A percentile compares a stretch with the other conserved stretches of the same genome.
Conservation (phyloP, 192 early-diverging fungal genomes). For the Helicostylum pulchrum region DNA sequence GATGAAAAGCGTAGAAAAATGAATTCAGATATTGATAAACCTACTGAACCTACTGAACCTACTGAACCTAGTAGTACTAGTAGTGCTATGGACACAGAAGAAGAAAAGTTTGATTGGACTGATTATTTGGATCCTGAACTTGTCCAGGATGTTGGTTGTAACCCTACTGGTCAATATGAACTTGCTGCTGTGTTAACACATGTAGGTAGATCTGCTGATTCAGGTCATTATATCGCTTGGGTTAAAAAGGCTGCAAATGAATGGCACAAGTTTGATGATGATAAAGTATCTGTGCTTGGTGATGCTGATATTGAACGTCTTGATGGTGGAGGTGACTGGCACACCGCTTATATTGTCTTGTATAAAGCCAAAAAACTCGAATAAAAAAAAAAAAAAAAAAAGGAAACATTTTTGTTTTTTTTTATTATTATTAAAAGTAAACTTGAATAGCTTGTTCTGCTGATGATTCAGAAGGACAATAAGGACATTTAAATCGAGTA, state of each 20-base stretch:
- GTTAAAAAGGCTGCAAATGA: conserved; percentile 67
- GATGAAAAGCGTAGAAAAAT: conserved; percentile 40
- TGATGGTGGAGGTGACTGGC: conserved; percentile 88
- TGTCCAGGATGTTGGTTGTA: conserved; percentile 76
- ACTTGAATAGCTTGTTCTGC: conserved; percentile 73
- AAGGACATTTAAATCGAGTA: conserved; percentile 92
- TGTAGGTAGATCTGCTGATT: conserved; percentile 89
- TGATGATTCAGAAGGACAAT: conserved; percentile 89
- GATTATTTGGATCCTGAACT: conserved; percentile 67
- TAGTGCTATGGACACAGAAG: conserved; percentile 2
- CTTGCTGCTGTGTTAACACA: conserved; percentile 93
- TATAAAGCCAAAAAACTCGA: conserved; percentile 77
- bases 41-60: too few species aligned
- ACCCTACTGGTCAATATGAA: conserved; percentile 89
- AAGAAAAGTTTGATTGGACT: conserved; percentile 30
- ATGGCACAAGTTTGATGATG: conserved; percentile 95
- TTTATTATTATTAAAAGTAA: conserved; percentile 60
- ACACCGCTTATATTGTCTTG: conserved; percentile 85
- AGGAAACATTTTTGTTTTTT: conserved; percentile 3
- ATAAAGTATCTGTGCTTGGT: conserved; percentile 81
- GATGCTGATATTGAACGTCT: conserved; percentile 88
- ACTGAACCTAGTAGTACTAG: conserved; percentile 17
- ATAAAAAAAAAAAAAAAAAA: conserved; percentile 13
- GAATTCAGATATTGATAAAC: conserved; percentile 27
- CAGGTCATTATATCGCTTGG: conserved; percentile 96